Evolutionary conservation across 2,329 filamentous ascomycete genomes (phyloP).

Genomic region (Akanthomyces uredinophilus): DNA sequence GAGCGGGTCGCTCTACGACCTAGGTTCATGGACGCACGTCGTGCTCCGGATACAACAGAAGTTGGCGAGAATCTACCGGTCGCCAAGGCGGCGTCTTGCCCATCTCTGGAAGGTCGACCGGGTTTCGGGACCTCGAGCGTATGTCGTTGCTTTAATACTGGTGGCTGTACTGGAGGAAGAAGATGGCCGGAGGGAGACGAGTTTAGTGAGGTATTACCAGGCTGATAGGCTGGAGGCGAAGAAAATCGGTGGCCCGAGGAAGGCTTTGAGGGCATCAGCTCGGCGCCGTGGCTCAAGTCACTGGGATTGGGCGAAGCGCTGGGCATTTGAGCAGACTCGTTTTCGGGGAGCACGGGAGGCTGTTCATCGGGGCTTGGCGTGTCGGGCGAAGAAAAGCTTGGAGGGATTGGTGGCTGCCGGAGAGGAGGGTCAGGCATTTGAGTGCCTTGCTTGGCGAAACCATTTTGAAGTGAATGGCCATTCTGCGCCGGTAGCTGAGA

Average conservation of each 20-base stretch:
- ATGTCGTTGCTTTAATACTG: slow-evolving; percentile 71
- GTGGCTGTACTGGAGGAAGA: slow-evolving; percentile 34
- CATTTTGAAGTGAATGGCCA: slow-evolving; percentile 21
- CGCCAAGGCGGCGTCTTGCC: slow-evolving; percentile 58
- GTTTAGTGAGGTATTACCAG: slow-evolving; percentile 31
- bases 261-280: slow-evolving; percentile 7
- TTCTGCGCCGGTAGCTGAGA: not conserved
- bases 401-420: slow-evolving; percentile 4
- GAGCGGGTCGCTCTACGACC: slow-evolving; percentile 77
- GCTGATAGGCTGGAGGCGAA: slow-evolving; percentile 33
- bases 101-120: slow-evolving; percentile 68
- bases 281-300: slow-evolving; percentile 23
- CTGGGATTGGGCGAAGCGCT: slow-evolving; percentile 22
- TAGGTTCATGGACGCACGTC: slow-evolving; percentile 78
- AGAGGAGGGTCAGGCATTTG: slow-evolving; percentile 8
- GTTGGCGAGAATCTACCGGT: slow-evolving; percentile 79
- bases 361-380: not conserved
- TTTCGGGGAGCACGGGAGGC: slow-evolving; percentile 1
- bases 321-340: not conserved
- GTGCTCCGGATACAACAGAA: slow-evolving; percentile 49
- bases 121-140: slow-evolving; percentile 80
- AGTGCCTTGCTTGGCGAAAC: slow-evolving; percentile 14
- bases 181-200: slow-evolving; percentile 46
- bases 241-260: slow-evolving; percentile 13
- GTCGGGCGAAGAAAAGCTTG: not conserved